Evolutionary conservation across 2,329 filamentous ascomycete species (phyloP).

Genomic region (Clarireedia monteithiana): DNA sequence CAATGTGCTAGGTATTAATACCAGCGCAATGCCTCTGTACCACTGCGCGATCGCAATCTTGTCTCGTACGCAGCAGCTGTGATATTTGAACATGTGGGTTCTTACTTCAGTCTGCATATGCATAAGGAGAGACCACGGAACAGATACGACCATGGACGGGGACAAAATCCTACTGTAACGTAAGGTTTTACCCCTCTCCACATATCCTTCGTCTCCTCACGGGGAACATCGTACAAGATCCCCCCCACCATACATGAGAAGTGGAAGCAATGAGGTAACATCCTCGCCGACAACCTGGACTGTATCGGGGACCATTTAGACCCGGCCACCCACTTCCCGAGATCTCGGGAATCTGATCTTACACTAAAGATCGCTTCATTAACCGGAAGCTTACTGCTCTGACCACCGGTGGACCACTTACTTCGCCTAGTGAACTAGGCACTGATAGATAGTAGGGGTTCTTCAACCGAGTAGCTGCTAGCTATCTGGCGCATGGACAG

Average conservation of each 20-base stretch:
- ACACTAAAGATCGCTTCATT: not conserved
- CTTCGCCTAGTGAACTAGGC: not conserved
- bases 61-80: not conserved
- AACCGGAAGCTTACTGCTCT: not conserved
- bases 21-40: not conserved
- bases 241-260: not conserved
- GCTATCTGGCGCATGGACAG: no score
- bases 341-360: constrained; percentile 9
- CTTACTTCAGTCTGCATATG: constrained; percentile 1
- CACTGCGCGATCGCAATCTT: not conserved
- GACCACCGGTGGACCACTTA: not conserved
- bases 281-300: constrained; percentile 4
- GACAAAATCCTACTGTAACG: not conserved
- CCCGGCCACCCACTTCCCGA: constrained; percentile 7
- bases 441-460: not conserved
- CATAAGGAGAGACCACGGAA: no score
- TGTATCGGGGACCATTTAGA: constrained; percentile 6
- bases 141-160: not conserved
- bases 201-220: not conserved
- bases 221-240: not conserved
- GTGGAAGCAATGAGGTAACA: not conserved
- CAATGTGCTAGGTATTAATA: not conserved
- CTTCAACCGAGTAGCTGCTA: no score
- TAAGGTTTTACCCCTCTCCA: not conserved
- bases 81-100: no score